These are phyloP conservation scores for Colletotrichum lindemuthianum DNA, from an alignment of 2,329 filamentous ascomycete genomes.

Conservation along the genomic window DNA sequence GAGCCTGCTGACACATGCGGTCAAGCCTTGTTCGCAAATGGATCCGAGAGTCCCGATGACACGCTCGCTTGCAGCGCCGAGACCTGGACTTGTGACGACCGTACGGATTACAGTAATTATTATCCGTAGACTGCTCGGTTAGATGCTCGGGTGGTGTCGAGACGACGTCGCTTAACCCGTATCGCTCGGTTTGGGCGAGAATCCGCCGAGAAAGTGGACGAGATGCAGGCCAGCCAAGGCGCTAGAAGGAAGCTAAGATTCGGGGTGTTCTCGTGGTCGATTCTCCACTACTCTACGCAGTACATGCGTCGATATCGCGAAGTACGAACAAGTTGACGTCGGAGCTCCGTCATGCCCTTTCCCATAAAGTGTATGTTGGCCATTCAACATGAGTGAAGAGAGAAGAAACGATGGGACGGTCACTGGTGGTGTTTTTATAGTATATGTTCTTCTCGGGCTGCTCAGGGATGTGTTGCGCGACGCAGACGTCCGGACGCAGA, in stretches of 20 bases:
- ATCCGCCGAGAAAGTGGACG: background rate
- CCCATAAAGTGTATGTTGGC: too few relatives aligned
- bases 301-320: background rate
- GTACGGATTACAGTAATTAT: too few relatives aligned
- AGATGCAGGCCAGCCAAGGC: slow-evolving; percentile 25
- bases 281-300: background rate
- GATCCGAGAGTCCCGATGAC: slow-evolving; percentile 25
- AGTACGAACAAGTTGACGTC: too few relatives aligned
- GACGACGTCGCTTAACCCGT: slow-evolving; percentile 32
- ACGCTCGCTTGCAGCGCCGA: background rate
- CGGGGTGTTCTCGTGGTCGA: slow-evolving; percentile 5
- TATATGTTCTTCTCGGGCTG: background rate
- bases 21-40: background rate
- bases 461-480: background rate
- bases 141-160: slow-evolving; percentile 5
- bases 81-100: background rate
- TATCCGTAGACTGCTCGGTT: slow-evolving; percentile 4
- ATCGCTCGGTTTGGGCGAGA: slow-evolving; percentile 12
- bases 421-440: background rate
- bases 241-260: slow-evolving; percentile 30
- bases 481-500: background rate
- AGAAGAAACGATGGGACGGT: background rate
- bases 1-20: too few relatives aligned
- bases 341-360: too few relatives aligned
- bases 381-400: too few relatives aligned